Evolutionary conservation across 2,329 filamentous ascomycete species (phyloP), one percentile per base, ranked within the genome.

Genomic region (Colletotrichum abscissum): DNA sequence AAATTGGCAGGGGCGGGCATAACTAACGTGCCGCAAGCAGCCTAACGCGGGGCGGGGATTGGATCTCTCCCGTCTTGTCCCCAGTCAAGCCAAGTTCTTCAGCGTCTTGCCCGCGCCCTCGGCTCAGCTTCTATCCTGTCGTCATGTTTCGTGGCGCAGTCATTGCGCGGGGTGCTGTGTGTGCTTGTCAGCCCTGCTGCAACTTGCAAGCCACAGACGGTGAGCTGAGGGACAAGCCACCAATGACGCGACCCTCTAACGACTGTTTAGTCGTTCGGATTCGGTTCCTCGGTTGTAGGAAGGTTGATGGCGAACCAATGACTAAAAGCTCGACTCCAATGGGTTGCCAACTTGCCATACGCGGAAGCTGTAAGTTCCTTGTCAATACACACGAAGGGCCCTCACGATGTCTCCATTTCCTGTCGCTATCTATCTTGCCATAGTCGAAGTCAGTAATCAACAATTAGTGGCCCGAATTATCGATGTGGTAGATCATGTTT

Each of bases 141-240:
- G 70, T 69, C 66, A 69, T 35, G 19, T 52, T 46, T 46, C 59
- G 70, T 69, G 70, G 70, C 70, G 70, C 70, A 72, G 70, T 72
- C 38, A 55, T 42, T 49, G 66, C 59, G 66, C 70, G 59, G 70
- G 66, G 59, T 52, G 38, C 52, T 5, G 52, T 14, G 54, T 33
- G 28, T 35, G 59, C 11, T 38, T 33, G 54, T 59, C 52, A 60
- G 54, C 42, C 65, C 24, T n/a, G 58, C n/a, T 38, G 35, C 42
- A 28, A 14, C n/a, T 26, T 63, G 69, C 56, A 67, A 72, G 70
- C 70, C 66, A 69, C 70, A 35, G 9, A 5, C 38, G 30, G 24
- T 22, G 30, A 64, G 70, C 70, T 72, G 70, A 62, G 4, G 24
- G 65, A 63, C 33, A 46, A 63, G 57, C 66, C 46, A 57, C 58